Evolutionary conservation across 306 rosid species (phyloP), one percentile per base, ranked within the genome.

Genomic region (Cajanus cajan): DNA sequence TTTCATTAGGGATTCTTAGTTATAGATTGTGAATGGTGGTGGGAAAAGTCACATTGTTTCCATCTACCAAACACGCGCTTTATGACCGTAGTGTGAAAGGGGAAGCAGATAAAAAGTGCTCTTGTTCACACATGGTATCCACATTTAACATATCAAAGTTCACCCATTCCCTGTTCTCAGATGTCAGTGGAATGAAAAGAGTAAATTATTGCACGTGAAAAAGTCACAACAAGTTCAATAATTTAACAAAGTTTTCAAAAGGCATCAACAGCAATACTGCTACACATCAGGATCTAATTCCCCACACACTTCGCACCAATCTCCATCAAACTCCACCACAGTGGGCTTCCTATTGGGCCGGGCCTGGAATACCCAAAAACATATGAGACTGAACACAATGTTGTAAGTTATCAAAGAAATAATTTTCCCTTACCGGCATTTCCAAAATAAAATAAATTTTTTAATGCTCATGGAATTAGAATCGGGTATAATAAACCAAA

Each of bases 231-330:
- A 43, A 44, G 65, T 6, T 8, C 52, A 24, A 45, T 4, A 54
- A 57, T 25, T 36, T n/a, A 39, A 31, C 68, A 72, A 45, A 62
- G 22, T 16, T 7, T 0, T 51, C 34, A 52, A 7, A 37, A 64
- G 70, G 16, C 11, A 31, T 39, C 43, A 15, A 75, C 52, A 50
- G 44, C 78, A 72, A 31, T 48, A 50, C 47, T 90, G 90, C 94
- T 93, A 87, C 4, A 90, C 93, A 40, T 85, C 91, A 14, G 96
- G 96, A 31, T 89, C 96, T 80, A 89, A 85, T 80, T 93, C 94
- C 62, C 85, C 81, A 68, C 94, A 87, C 44, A 89, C 91, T 93
- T 93, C 96, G 80, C 91, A 89, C 93, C 94, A 90, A 62, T 89
- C 96, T 13, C 91, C 94, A 84, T 93, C 87, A 83, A 93, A 90